A percentile compares a stretch with the other conserved stretches of the same genome.
These are phyloP conservation scores for Mycena haematopus DNA, from an alignment of 768 basidiomycete species.

Conservation along the genomic window DNA sequence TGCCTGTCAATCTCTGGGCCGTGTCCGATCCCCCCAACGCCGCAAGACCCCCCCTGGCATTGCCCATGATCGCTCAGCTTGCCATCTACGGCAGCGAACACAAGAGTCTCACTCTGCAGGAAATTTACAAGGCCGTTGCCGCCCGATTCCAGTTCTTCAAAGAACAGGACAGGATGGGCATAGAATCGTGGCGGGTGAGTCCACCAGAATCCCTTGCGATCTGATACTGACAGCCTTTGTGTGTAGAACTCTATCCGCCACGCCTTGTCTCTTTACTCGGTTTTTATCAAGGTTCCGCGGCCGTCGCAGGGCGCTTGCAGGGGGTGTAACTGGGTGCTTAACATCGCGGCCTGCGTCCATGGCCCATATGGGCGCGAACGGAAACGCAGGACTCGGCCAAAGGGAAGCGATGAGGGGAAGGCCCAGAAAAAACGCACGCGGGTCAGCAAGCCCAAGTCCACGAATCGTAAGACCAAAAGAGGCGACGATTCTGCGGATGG, in stretches of 20 bases:
- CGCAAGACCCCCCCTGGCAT: neutral
- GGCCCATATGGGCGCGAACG: neutral
- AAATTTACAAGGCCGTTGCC: slow-evolving; percentile 63
- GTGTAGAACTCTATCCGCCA: slow-evolving; percentile 18
- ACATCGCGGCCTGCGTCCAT: neutral
- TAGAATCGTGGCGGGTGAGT: slow-evolving; percentile 65
- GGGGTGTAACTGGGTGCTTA: slow-evolving; percentile 8
- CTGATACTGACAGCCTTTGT: neutral
- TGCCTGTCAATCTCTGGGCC: slow-evolving; percentile 4
- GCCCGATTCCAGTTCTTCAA: slow-evolving; percentile 61
- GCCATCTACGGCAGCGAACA: slow-evolving; percentile 68
- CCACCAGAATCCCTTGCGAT: neutral
- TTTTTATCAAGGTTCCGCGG: neutral
- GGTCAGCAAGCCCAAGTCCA: neutral
- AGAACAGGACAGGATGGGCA: slow-evolving; percentile 37
- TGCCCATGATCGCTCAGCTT: slow-evolving; percentile 48
- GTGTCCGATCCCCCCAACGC: neutral
- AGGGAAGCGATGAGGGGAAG: neutral
- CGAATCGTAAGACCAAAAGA: neutral
- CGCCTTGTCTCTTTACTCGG: slow-evolving; percentile 2
- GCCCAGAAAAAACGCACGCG: neutral
- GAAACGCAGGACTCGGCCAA: neutral
- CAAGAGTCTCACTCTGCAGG: slow-evolving; percentile 63
- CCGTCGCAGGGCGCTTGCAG: neutral
- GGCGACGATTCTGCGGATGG: neutral